Evolutionary conservation across 1,139 yeast genomes (phyloP).

Genomic region (Neolecta irregularis): DNA sequence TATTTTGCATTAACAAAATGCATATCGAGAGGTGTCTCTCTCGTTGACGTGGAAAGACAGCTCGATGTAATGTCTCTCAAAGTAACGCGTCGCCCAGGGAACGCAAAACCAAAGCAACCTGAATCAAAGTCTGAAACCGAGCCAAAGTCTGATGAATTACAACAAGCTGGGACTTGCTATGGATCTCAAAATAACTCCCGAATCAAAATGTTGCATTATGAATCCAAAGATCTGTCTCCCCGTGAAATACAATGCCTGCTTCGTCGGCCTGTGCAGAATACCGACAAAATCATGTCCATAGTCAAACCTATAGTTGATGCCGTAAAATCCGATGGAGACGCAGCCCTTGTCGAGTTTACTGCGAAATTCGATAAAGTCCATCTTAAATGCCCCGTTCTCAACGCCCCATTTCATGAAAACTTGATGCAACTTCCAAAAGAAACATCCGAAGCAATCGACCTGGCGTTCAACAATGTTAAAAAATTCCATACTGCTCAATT

Average conservation of each 20-base stretch:
- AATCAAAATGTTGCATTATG: slow-evolving; percentile 11
- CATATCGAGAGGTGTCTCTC: slow-evolving; percentile 61
- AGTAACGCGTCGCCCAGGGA: slow-evolving; percentile 88
- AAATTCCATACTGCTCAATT: slow-evolving; percentile 91
- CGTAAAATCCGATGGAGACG: slow-evolving; percentile 66
- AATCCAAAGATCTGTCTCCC: neutral
- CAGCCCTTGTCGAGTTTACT: slow-evolving; percentile 71
- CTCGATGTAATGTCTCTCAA: slow-evolving; percentile 70
- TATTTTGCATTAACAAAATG: slow-evolving; percentile 86
- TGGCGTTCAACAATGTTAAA: slow-evolving; percentile 74
- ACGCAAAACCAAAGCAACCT: slow-evolving; percentile 70
- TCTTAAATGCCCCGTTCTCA: slow-evolving; percentile 53
- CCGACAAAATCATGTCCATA: slow-evolving; percentile 78
- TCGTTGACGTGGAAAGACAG: slow-evolving; percentile 69
- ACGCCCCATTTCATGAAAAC: slow-evolving; percentile 72
- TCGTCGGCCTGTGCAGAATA: slow-evolving; percentile 79
- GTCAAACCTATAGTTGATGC: slow-evolving; percentile 77
- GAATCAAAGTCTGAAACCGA: slow-evolving; percentile 24
- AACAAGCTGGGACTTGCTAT: too few relatives aligned
- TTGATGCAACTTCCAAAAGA: slow-evolving; percentile 65
- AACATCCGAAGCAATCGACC: slow-evolving; percentile 70
- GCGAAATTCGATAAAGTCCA: slow-evolving; percentile 79
- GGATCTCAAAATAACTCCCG: too few relatives aligned
- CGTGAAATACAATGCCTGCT: slow-evolving; percentile 44
- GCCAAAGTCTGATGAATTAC: too few relatives aligned